Percentiles rank a stretch among this genome's conserved stretches.
These are phyloP conservation scores for Plasmodium vivax DNA, from an alignment of 169 alveolate species.

Conservation along the genomic window DNA sequence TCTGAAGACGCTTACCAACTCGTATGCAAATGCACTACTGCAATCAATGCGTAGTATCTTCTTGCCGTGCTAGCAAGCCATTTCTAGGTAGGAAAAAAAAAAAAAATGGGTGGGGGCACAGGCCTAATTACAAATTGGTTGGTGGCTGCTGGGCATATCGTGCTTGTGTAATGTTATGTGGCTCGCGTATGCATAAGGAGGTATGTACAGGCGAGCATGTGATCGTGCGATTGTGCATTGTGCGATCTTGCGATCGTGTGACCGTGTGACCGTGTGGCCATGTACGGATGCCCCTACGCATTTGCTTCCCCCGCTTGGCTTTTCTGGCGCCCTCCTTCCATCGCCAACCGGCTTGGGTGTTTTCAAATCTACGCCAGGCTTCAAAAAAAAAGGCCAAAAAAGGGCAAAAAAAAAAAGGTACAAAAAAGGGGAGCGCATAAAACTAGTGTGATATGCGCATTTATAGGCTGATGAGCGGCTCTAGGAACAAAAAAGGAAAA, in stretches of 20 bases:
- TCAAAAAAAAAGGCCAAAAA: neutral
- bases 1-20: neutral
- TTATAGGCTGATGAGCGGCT: neutral
- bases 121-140: neutral
- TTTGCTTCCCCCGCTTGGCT: neutral
- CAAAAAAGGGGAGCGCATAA: neutral
- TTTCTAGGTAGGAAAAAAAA: neutral
- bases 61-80: neutral
- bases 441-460: neutral
- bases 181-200: neutral
- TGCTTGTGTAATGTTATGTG: neutral
- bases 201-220: neutral
- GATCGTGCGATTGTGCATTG: neutral
- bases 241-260: too few relatives aligned
- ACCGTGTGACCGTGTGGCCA: neutral
- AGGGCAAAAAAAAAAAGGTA: neutral
- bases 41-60: constrained; percentile 3
- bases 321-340: neutral
- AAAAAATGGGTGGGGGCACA: neutral
- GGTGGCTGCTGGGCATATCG: neutral
- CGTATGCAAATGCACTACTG: neutral
- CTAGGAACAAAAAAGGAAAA: neutral
- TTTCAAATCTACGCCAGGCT: neutral
- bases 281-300: neutral
- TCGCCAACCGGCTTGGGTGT: neutral